These are phyloP conservation scores for Craspedostauros australis DNA, from an alignment of 108 stramenopile species.

Conservation along the genomic window DNA sequence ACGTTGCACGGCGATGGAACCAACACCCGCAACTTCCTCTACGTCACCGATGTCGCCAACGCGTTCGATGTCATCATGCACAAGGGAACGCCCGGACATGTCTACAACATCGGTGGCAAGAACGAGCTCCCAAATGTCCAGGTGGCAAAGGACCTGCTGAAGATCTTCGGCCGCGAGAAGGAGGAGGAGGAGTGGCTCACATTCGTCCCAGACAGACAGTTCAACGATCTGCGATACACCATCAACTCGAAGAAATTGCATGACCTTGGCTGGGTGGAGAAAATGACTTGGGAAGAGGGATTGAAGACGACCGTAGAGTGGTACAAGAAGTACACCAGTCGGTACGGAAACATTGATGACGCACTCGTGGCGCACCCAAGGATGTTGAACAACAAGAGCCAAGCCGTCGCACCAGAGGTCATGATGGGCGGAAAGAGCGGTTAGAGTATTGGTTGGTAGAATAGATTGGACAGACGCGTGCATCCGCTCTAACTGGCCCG, in stretches of 20 bases:
- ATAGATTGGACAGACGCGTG: too few species aligned
- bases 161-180: constrained; percentile 64
- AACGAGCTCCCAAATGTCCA: constrained; percentile 87
- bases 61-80: constrained; percentile 96
- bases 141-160: constrained; percentile 82
- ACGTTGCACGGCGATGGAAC: constrained; percentile 96
- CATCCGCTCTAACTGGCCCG: too few species aligned
- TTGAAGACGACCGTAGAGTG: constrained; percentile 90
- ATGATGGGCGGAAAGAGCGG: too few species aligned
- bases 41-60: constrained; percentile 93
- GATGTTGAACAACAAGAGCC: constrained; percentile 60
- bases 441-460: too few species aligned
- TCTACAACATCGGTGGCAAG: constrained; percentile 97
- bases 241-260: constrained; percentile 87
- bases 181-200: constrained; percentile 66
- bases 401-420: too few species aligned
- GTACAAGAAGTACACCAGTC: constrained; percentile 81
- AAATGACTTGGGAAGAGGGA: constrained; percentile 95
- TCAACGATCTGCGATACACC: constrained; percentile 99
- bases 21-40: constrained; percentile 97
- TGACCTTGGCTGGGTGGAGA: constrained; percentile 89
- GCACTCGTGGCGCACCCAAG: constrained; percentile 97
- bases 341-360: constrained; percentile 95
- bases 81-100: constrained; percentile 84
- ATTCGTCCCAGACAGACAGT: constrained; percentile 93